Percentiles rank a stretch among this genome's conserved stretches.
phyloP scores from a whole-genome alignment of 2,329 filamentous ascomycete species.

The Ceratocystiopsis sp. region DNA sequence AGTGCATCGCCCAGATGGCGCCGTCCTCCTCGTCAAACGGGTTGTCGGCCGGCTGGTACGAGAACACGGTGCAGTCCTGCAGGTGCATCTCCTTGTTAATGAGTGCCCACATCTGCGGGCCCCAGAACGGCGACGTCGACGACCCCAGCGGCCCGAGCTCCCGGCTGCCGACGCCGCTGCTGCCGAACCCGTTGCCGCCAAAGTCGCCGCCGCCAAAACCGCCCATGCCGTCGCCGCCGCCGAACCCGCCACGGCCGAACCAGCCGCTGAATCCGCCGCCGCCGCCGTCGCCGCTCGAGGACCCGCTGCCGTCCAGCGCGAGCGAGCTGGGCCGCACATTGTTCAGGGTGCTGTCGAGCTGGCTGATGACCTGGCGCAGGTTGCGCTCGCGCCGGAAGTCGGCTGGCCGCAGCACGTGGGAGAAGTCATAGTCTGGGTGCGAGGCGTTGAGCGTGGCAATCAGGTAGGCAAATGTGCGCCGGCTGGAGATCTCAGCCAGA shows the following conservation, averaged over 20 bases:
- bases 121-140: constrained; percentile 52
- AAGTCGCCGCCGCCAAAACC: constrained; percentile 1
- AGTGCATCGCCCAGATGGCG: constrained; percentile 87
- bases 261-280: not conserved
- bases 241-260: not conserved
- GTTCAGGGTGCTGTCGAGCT: constrained; percentile 71
- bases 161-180: constrained; percentile 14
- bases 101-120: constrained; percentile 76
- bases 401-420: constrained; percentile 68
- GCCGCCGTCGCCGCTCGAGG: constrained; percentile 16
- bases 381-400: constrained; percentile 81
- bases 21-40: constrained; percentile 85
- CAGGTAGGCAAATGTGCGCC: constrained; percentile 85
- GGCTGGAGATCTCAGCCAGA: constrained; percentile 71
- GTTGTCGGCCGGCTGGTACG: constrained; percentile 76
- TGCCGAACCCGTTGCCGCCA: not conserved
- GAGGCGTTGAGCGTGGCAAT: constrained; percentile 94
- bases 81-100: constrained; percentile 92
- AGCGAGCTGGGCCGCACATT: constrained; percentile 56
- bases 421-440: constrained; percentile 95
- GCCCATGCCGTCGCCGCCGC: constrained; percentile 13
- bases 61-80: constrained; percentile 75
- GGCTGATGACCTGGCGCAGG: constrained; percentile 66
- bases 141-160: constrained; percentile 9
- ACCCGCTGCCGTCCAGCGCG: constrained; percentile 21